phyloP scores from a whole-genome alignment of 257 asterid species.

The Gentiana dahurica region DNA sequence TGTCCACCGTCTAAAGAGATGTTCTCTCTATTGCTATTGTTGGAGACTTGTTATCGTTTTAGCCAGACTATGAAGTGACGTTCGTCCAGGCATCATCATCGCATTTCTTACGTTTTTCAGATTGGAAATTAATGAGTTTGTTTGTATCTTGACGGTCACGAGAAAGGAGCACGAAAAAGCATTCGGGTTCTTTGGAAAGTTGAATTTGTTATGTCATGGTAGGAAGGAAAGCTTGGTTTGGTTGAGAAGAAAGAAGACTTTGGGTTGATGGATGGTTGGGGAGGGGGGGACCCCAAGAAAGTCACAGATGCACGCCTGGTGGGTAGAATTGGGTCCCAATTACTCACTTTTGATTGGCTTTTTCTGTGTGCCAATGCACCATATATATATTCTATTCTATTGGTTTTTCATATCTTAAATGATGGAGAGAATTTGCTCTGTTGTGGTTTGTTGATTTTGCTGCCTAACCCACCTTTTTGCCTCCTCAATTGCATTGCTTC shows the following conservation, averaged over 20 bases:
- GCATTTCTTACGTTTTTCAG: not conserved
- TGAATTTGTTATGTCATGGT: slow-evolving; percentile 8
- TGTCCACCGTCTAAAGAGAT: too few relatives aligned
- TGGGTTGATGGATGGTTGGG: not conserved
- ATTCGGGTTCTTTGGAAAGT: slow-evolving; percentile 1
- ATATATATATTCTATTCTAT: slow-evolving; percentile 9
- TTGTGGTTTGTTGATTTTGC: not conserved
- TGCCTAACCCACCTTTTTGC: not conserved
- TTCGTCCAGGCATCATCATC: not conserved
- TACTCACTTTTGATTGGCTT: slow-evolving; percentile 16
- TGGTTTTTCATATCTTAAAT: slow-evolving; percentile 15
- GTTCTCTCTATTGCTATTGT: not conserved
- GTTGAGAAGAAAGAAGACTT: slow-evolving; percentile 14
- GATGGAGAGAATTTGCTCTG: slow-evolving; percentile 5
- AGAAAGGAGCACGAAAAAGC: slow-evolving; percentile 11
- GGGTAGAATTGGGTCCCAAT: slow-evolving; percentile 26
- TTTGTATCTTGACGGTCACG: slow-evolving; percentile 19
- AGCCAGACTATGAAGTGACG: slow-evolving; percentile 12
- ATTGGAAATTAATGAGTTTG: slow-evolving; percentile 21
- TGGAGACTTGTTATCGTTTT: slow-evolving; percentile 18
- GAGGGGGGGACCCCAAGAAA: slow-evolving; percentile 23
- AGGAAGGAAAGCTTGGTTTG: slow-evolving; percentile 5
- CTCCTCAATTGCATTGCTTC: not conserved
- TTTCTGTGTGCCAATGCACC: slow-evolving; percentile 13
- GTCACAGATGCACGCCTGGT: slow-evolving; percentile 23